Conservation (phyloP, 1,139 yeast genomes). For the Diutina rugosa region DNA sequence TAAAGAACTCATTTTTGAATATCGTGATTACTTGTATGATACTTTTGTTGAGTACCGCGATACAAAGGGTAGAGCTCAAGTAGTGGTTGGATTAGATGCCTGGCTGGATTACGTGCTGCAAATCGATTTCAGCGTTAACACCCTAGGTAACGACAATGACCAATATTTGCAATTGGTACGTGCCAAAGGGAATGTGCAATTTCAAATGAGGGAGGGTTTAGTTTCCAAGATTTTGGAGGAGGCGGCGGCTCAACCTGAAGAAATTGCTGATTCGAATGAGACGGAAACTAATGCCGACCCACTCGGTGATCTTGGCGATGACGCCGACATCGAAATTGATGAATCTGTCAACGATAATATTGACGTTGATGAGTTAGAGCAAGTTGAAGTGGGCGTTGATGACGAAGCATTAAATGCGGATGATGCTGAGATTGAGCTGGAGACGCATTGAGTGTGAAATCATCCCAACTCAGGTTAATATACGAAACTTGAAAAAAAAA, state of each 20-base stretch:
- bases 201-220: conserved; percentile 54
- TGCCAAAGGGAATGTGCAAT: conserved; percentile 71
- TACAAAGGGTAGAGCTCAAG: conserved; percentile 6
- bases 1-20: conserved; percentile 39
- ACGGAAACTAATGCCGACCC: background rate
- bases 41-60: conserved; percentile 26
- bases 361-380: background rate
- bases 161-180: conserved; percentile 60
- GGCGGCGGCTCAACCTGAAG: background rate
- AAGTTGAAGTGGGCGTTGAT: background rate
- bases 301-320: background rate
- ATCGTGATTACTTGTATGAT: conserved; percentile 44
- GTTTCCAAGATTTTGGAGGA: conserved; percentile 3
- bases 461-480: too few species aligned
- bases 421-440: background rate
- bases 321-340: background rate
- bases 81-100: conserved; percentile 28
- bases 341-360: background rate
- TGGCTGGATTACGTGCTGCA: conserved; percentile 42
- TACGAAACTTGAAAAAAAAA: too few species aligned
- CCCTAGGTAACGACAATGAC: conserved; percentile 55
- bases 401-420: conserved; percentile 1
- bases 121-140: conserved; percentile 46
- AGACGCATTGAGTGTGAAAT: too few species aligned
- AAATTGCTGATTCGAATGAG: background rate